Conservation (phyloP, 345 rosid species). For the Chamaenerion angustifolium region DNA sequence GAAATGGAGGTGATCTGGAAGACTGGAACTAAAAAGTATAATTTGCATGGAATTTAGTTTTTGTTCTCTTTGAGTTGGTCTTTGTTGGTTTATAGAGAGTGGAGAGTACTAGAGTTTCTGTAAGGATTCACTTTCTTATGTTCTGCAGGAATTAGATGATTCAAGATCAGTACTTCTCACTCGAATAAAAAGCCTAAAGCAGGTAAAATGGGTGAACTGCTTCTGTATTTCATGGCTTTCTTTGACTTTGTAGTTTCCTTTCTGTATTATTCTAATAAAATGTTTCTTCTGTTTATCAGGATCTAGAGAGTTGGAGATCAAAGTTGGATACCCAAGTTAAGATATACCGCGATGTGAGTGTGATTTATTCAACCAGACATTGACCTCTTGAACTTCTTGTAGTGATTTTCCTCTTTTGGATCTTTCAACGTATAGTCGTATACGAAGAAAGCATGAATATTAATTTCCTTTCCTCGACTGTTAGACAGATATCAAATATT, state of each 20-base stretch:
- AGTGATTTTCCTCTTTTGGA: neutral
- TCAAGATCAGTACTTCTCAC: slow-evolving; percentile 73
- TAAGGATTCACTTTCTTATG: neutral
- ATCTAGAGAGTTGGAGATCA: slow-evolving; percentile 89
- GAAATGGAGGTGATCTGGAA: neutral
- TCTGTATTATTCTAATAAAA: neutral
- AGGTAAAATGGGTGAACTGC: slow-evolving; percentile 22
- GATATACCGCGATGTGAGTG: slow-evolving; percentile 64
- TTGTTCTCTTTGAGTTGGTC: neutral
- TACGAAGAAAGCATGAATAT: neutral
- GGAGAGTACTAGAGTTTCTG: no score
- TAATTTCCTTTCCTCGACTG: neutral
- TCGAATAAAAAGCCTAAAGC: slow-evolving; percentile 79
- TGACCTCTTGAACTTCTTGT: neutral
- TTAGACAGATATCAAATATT: no score
- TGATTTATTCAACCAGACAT: neutral
- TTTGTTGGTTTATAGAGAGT: no score
- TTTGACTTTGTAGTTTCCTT: neutral
- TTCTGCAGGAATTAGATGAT: slow-evolving; percentile 56
- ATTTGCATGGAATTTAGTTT: neutral
- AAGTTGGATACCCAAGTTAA: slow-evolving; percentile 84
- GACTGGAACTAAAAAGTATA: neutral
- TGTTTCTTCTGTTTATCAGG: slow-evolving; percentile 28
- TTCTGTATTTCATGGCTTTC: neutral
- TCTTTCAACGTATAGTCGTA: neutral